Evolutionary conservation across 345 rosid genomes (phyloP), one percentile per base, ranked within the genome.

Genomic region (Eucalyptus curtisii): DNA sequence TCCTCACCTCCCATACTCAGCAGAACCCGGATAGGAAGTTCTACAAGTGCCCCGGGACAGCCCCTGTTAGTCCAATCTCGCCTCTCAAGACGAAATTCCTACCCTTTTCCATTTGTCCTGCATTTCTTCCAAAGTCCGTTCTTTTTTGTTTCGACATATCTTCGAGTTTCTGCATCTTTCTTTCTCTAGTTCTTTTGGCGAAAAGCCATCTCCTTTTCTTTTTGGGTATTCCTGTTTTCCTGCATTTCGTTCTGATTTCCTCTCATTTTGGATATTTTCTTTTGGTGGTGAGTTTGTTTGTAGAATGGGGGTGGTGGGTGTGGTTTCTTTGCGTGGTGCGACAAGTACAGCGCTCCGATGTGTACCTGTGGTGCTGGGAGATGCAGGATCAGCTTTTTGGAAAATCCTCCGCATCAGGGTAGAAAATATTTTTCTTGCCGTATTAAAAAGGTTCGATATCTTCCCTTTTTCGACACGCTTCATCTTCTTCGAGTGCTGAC

Each of bases 321-420:
- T 48, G 5, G 20, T 4, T 92, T 93, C 89, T 90, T 91, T 88
- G 88, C 79, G 76, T 92, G 94, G 95, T 90, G 88, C 87, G 95
- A 93, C 82, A 8, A 91, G 90, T 52, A 85, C 87, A 3, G 86
- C 88, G 89, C 90, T 30, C 93, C 91, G 33, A 55, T 87, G 16
- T 93, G 93, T 30, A 66, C 92, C 24, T 93, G 93, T 8, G 91
- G 93, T 86, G 90, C 93, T 44, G 94, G 94, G 80, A 85, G 87
- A 8, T 93, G 93, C 91, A 89, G 92, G 8, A 90, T 89, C 76
- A 20, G 80, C 76, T 55, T 22, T 53, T 76, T 2, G 37, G 64
- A n/a, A 3, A 45, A 37, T 57, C 88, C 87, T 16, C 89, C 88
- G 10, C 81, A 81, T 12, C 30, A 86, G 66, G 86, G 59, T 24